Conservation (phyloP, 2,329 filamentous ascomycete genomes). For the Septoria linicola region DNA sequence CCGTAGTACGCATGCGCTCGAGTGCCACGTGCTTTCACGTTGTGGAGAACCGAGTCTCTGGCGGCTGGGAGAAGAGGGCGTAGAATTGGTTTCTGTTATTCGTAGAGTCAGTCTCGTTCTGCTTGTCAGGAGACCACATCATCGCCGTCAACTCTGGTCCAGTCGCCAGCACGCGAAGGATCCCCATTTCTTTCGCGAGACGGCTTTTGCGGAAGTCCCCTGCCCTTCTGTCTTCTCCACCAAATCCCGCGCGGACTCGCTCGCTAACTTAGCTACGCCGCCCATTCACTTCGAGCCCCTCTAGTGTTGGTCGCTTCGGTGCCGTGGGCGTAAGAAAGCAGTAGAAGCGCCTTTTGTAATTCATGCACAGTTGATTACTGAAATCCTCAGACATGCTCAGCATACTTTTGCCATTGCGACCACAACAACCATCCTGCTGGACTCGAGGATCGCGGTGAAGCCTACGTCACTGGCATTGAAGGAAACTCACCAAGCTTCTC, state of each 20-base stretch:
- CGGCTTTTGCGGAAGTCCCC: neutral
- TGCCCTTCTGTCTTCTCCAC: neutral
- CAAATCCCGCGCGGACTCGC: neutral
- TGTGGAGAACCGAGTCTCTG: neutral
- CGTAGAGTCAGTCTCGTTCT: too few relatives aligned
- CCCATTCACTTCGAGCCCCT: neutral
- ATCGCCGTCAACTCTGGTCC: neutral
- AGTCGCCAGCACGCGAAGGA: conserved; percentile 5
- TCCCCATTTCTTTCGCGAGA: neutral
- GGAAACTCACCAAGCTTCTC: too few relatives aligned
- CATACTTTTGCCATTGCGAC: neutral
- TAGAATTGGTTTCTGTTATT: too few relatives aligned
- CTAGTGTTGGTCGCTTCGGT: conserved; percentile 10
- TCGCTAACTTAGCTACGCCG: neutral
- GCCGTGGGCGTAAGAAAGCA: neutral
- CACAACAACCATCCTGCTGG: neutral
- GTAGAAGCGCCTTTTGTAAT: neutral
- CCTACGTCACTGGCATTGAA: conserved; percentile 15
- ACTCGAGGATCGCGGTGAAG: neutral
- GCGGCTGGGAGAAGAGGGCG: neutral
- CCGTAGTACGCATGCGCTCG: neutral
- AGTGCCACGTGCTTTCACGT: neutral
- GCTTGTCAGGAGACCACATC: too few relatives aligned
- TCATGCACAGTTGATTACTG: neutral
- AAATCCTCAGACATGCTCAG: neutral